Conservation (phyloP, 108 stramenopile species). For the Thalassiosira profunda region DNA sequence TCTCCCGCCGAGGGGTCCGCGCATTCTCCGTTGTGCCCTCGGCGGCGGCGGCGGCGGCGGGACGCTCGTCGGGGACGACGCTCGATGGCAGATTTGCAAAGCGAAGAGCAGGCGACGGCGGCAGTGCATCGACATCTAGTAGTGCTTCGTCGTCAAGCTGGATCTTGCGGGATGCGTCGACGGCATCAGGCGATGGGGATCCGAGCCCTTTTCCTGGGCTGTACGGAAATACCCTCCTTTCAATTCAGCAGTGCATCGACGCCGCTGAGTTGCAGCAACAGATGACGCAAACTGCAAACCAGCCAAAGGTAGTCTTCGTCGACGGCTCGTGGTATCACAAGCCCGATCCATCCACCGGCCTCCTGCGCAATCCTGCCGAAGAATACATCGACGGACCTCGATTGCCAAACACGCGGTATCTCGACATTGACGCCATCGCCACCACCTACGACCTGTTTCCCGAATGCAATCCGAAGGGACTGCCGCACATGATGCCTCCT, state of each 20-base stretch:
- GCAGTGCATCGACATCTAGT: too few relatives aligned
- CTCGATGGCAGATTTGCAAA: too few relatives aligned
- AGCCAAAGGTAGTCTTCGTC: slow-evolving; percentile 27
- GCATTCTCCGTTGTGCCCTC: too few relatives aligned
- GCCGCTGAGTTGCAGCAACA: neutral
- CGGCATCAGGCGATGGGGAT: too few relatives aligned
- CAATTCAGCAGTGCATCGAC: slow-evolving; percentile 19
- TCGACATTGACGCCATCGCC: slow-evolving; percentile 76
- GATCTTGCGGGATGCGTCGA: too few relatives aligned
- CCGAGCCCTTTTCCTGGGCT: slow-evolving; percentile 16
- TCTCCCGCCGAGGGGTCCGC: too few relatives aligned
- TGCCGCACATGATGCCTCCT: slow-evolving; percentile 87
- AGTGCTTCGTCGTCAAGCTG: too few relatives aligned
- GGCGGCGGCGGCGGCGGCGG: too few relatives aligned
- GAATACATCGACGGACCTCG: slow-evolving; percentile 69
- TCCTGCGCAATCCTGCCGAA: slow-evolving; percentile 37
- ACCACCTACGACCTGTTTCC: slow-evolving; percentile 26
- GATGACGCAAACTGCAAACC: neutral
- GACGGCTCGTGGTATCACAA: slow-evolving; percentile 52
- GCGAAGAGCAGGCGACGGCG: too few relatives aligned
- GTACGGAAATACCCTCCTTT: slow-evolving; percentile 27
- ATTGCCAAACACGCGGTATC: slow-evolving; percentile 53
- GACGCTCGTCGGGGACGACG: too few relatives aligned
- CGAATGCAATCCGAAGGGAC: slow-evolving; percentile 21
- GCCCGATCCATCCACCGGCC: slow-evolving; percentile 19